Conservation (phyloP, 2,329 filamentous ascomycete genomes). For the Phialemonium atrogriseum region DNA sequence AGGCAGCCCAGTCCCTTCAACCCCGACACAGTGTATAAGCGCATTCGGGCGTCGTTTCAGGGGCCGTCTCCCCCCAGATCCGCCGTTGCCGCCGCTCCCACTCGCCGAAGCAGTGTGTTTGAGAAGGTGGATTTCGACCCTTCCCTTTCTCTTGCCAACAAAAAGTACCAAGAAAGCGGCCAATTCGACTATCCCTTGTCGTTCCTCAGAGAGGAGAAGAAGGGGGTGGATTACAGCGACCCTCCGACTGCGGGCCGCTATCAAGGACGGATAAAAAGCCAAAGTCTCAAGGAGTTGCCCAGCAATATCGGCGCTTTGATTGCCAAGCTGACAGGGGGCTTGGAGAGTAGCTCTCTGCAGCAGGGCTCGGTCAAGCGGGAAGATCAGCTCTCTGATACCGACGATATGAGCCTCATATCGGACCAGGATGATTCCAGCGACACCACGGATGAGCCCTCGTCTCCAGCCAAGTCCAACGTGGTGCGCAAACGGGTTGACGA, state of each 20-base stretch:
- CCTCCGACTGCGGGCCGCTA: slow-evolving; percentile 41
- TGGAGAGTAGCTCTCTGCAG: slow-evolving; percentile 24
- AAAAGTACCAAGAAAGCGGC: slow-evolving; percentile 50
- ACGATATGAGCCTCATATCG: slow-evolving; percentile 43
- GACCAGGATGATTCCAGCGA: slow-evolving; percentile 48
- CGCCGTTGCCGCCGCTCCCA: slow-evolving; percentile 13
- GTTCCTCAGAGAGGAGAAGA: slow-evolving; percentile 19
- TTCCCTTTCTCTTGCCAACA: slow-evolving; percentile 43
- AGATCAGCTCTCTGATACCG: slow-evolving; percentile 33
- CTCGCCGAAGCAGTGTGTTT: slow-evolving; percentile 39
- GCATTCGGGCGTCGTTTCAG: slow-evolving; percentile 40
- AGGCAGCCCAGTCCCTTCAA: slow-evolving; percentile 49
- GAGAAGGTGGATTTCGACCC: slow-evolving; percentile 47
- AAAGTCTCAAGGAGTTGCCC: slow-evolving; percentile 26
- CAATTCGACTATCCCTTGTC: slow-evolving; percentile 39
- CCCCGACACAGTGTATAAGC: slow-evolving; percentile 49
- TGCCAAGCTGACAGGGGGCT: slow-evolving; percentile 24
- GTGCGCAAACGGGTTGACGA: slow-evolving; percentile 38
- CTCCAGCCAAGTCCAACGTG: slow-evolving; percentile 40
- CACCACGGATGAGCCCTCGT: slow-evolving; percentile 38
- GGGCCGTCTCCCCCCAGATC: slow-evolving; percentile 13
- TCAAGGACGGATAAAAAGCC: slow-evolving; percentile 34
- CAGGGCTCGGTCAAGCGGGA: slow-evolving; percentile 31
- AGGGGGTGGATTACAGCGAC: slow-evolving; percentile 18
- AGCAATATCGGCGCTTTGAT: slow-evolving; percentile 27